A percentile compares a stretch with the other conserved stretches of the same genome.
Evolutionary conservation across 2,329 filamentous ascomycete species (phyloP).

Genomic region (Fusarium sp.): DNA sequence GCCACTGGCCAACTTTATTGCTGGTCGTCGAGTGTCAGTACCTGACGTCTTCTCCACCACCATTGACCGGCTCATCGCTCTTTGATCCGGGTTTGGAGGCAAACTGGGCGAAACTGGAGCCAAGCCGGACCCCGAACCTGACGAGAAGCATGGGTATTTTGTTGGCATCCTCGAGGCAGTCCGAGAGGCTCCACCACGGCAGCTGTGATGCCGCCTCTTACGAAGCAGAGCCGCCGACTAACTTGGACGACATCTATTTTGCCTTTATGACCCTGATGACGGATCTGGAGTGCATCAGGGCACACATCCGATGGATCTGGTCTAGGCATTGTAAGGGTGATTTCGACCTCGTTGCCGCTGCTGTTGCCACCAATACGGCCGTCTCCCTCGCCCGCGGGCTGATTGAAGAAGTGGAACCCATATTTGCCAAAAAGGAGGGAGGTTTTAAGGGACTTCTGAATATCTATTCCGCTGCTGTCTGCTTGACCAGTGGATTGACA

Average conservation of each 20-base stretch:
- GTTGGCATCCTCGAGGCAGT: conserved; percentile 51
- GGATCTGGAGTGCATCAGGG: conserved; percentile 46
- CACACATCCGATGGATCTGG: conserved; percentile 47
- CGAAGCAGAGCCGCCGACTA: conserved; percentile 45
- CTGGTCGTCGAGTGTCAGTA: conserved; percentile 17
- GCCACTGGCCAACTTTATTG: conserved; percentile 53
- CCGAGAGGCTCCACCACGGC: conserved; percentile 32
- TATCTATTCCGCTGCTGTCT: not conserved
- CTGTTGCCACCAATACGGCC: conserved; percentile 54
- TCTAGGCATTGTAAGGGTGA: conserved; percentile 30
- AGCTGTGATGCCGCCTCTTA: conserved; percentile 36
- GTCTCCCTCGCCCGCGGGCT: conserved; percentile 49
- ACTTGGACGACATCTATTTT: conserved; percentile 44
- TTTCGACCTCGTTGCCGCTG: conserved; percentile 48
- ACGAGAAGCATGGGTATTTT: conserved; percentile 50
- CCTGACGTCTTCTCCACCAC: conserved; percentile 47
- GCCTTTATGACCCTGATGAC: conserved; percentile 44
- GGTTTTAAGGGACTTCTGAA: not conserved
- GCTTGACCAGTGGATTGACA: not conserved
- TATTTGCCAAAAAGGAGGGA: conserved; percentile 34
- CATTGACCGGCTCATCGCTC: conserved; percentile 53
- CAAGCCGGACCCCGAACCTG: conserved; percentile 28
- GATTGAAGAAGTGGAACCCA: conserved; percentile 45
- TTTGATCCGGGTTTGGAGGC: conserved; percentile 46
- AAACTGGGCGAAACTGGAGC: conserved; percentile 32